Percentiles rank a stretch among this genome's conserved stretches.
Evolutionary conservation across 441 rosid genomes (phyloP).

Genomic region (Gossypium armourianum): DNA sequence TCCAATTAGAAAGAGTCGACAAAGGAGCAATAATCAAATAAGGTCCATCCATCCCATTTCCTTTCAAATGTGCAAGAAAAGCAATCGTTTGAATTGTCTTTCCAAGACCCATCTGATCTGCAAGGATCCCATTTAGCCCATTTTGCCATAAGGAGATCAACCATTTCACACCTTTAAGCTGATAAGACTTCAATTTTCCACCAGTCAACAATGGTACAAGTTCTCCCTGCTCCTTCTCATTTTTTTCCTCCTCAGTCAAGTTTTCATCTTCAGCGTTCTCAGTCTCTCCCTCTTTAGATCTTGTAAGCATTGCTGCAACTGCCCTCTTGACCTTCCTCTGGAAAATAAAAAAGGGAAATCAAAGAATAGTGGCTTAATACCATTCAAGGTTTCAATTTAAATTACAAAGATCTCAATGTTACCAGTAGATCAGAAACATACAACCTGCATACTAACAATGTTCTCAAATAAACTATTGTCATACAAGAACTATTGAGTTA

Average conservation of each 20-base stretch:
- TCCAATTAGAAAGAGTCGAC: conserved; percentile 87
- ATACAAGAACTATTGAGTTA: background rate
- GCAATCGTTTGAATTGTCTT: conserved; percentile 94
- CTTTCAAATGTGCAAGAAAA: conserved; percentile 78
- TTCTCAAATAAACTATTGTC: background rate
- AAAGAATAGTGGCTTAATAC: background rate
- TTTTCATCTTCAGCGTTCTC: conserved; percentile 33
- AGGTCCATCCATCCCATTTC: conserved; percentile 79
- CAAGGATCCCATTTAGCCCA: conserved; percentile 91
- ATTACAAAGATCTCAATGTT: background rate
- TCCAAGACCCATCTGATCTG: conserved; percentile 99
- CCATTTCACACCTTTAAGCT: conserved; percentile 93
- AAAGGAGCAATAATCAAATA: conserved; percentile 87
- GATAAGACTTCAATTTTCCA: conserved; percentile 77
- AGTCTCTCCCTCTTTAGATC: conserved; percentile 57
- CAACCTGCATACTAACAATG: background rate
- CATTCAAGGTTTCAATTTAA: background rate
- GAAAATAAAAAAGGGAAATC: conserved; percentile 2
- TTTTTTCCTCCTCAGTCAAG: conserved; percentile 63
- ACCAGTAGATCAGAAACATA: background rate
- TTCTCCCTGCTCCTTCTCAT: conserved; percentile 70
- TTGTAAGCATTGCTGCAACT: conserved; percentile 83
- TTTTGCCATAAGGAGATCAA: conserved; percentile 87
- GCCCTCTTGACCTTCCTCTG: conserved; percentile 81
- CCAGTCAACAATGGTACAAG: conserved; percentile 80